Evolutionary conservation across 345 rosid species (phyloP).

Genomic region (Erysimum cheiranthoides): DNA sequence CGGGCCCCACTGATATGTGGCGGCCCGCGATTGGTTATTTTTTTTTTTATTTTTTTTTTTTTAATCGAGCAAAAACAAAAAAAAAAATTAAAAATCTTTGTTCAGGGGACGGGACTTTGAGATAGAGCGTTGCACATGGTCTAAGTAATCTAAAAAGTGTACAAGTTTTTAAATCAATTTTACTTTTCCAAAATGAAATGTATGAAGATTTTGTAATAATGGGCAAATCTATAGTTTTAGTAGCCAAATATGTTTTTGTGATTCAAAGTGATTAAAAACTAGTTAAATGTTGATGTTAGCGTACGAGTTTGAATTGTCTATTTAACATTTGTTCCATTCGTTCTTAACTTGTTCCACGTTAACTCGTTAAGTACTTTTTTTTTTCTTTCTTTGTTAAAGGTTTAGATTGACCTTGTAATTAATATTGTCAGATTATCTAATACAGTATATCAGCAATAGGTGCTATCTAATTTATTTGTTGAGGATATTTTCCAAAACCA

Average conservation of each 20-base stretch:
- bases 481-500: not conserved
- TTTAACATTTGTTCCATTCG: not conserved
- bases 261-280: not conserved
- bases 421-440: not conserved
- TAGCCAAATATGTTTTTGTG: no score
- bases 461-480: not conserved
- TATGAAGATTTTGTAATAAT: slow-evolving; percentile 6
- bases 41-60: no score
- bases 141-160: slow-evolving; percentile 19
- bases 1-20: no score
- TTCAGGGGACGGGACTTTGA: no score
- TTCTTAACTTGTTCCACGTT: not conserved
- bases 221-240: slow-evolving; percentile 25
- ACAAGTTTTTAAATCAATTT: not conserved
- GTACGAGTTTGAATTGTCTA: not conserved
- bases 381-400: no score
- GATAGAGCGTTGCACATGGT: no score
- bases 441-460: slow-evolving; percentile 6
- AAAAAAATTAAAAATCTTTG: no score
- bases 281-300: not conserved
- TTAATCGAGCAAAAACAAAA: no score
- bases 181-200: not conserved
- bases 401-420: not conserved
- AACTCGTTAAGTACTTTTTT: no score
- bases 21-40: no score